phyloP scores from a whole-genome alignment of 495 filamentous ascomycete species.

The Penicillium coffeae region DNA sequence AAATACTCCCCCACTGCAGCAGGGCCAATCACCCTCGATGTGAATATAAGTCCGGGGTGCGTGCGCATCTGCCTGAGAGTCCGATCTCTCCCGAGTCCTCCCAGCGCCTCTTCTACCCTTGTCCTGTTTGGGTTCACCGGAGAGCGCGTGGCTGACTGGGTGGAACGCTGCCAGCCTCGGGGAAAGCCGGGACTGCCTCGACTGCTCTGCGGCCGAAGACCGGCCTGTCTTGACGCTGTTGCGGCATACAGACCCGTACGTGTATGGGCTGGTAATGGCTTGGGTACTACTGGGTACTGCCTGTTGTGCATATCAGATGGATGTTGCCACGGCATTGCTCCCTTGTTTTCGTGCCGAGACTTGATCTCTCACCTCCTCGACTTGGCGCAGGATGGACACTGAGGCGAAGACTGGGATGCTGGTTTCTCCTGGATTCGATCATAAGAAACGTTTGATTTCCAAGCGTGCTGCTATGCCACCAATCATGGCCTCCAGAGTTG shows the following conservation, averaged over 20 bases:
- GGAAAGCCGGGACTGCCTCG: slow-evolving; percentile 9
- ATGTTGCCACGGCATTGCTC: neutral
- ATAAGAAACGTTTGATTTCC: too few relatives aligned
- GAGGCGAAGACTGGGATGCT: too few relatives aligned
- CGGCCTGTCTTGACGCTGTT: neutral
- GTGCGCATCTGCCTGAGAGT: neutral
- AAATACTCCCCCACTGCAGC: slow-evolving; percentile 25
- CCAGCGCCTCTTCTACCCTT: slow-evolving; percentile 17
- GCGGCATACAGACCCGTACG: neutral
- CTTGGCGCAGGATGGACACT: too few relatives aligned
- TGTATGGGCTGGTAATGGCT: neutral
- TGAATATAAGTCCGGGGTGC: slow-evolving; percentile 19
- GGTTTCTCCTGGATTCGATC: too few relatives aligned
- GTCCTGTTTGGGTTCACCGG: slow-evolving; percentile 43
- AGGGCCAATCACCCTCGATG: slow-evolving; percentile 6
- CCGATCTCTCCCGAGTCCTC: slow-evolving; percentile 20
- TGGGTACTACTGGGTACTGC: too few relatives aligned
- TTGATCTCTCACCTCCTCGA: too few relatives aligned
- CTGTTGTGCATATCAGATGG: neutral
- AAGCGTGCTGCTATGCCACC: too few relatives aligned
- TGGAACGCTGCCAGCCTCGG: slow-evolving; percentile 23
- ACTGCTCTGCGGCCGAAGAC: slow-evolving; percentile 1
- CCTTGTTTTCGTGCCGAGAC: neutral
- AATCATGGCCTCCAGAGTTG: neutral
- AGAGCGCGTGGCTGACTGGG: slow-evolving; percentile 7